Evolutionary conservation across 305 asterid species (phyloP).

Genomic region (Solanum hybrid): DNA sequence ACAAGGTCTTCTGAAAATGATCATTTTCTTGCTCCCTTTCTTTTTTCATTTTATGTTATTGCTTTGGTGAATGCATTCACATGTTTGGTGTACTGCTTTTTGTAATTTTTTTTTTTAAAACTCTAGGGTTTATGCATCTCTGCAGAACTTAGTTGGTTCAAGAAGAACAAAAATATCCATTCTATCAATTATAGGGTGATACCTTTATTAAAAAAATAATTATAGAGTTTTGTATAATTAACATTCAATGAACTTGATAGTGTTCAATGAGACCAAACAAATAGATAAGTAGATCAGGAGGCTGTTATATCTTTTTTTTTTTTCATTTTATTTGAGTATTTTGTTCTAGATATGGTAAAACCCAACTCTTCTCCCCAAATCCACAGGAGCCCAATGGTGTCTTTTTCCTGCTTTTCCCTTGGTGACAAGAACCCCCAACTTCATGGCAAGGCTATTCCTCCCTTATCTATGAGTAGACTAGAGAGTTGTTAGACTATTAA

Average conservation of each 20-base stretch:
- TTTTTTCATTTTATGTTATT: not conserved
- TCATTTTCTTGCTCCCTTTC: not conserved
- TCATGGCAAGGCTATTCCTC: not conserved
- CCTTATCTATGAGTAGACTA: not conserved
- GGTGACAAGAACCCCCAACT: not conserved
- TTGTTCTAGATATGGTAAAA: not conserved
- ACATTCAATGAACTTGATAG: not conserved
- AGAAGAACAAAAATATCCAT: not conserved
- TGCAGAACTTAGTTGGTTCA: not conserved
- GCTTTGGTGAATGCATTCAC: not conserved
- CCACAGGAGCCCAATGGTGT: not conserved
- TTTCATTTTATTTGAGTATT: not conserved
- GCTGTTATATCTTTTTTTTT: not conserved
- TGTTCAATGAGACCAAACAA: not conserved
- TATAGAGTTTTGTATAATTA: not conserved
- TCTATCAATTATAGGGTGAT: not conserved
- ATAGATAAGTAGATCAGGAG: not conserved
- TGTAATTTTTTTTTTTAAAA: not conserved
- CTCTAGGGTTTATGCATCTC: not conserved
- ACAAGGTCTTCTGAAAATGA: constrained; percentile 40
- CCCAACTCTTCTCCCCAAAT: not conserved
- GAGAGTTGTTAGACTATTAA: constrained; percentile 7
- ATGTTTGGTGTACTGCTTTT: not conserved
- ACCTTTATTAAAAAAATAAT: not conserved
- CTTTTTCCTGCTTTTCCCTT: not conserved